phyloP scores from a whole-genome alignment of 805 yeast genomes.

The Peterozyma toletana region DNA sequence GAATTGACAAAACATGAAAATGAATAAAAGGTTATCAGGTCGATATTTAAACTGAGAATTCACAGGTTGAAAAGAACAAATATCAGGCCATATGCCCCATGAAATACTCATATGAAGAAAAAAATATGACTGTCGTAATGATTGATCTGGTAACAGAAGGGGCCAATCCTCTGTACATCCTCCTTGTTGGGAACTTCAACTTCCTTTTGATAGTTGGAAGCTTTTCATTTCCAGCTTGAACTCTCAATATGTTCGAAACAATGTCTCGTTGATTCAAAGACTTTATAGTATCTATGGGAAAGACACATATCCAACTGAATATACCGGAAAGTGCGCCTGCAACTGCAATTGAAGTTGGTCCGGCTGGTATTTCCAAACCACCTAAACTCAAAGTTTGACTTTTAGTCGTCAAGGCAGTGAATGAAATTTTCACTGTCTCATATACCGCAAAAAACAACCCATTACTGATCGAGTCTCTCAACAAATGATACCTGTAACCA shows the following conservation, averaged over 20 bases:
- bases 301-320: slow-evolving; percentile 65
- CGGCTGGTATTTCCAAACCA: slow-evolving; percentile 19
- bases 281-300: slow-evolving; percentile 78
- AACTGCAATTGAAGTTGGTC: slow-evolving; percentile 42
- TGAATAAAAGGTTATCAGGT: no score
- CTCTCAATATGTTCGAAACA: slow-evolving; percentile 57
- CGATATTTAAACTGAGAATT: no score
- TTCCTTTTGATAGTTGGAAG: slow-evolving; percentile 25
- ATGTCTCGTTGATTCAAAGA: slow-evolving; percentile 69
- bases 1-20: no score
- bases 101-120: slow-evolving; percentile 61
- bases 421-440: slow-evolving; percentile 58
- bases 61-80: no score
- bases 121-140: slow-evolving; percentile 67
- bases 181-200: slow-evolving; percentile 32
- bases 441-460: slow-evolving; percentile 71
- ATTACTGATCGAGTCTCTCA: slow-evolving; percentile 64
- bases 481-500: slow-evolving; percentile 60
- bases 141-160: slow-evolving; percentile 69
- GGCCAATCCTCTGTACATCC: slow-evolving; percentile 71
- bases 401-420: slow-evolving; percentile 19
- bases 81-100: slow-evolving; percentile 45
- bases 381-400: slow-evolving; percentile 4
- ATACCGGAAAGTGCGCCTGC: slow-evolving; percentile 82
- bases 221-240: slow-evolving; percentile 36